These are phyloP conservation scores for Pythium chondricola DNA, from an alignment of 352 stramenopile species.

Conservation along the genomic window DNA sequence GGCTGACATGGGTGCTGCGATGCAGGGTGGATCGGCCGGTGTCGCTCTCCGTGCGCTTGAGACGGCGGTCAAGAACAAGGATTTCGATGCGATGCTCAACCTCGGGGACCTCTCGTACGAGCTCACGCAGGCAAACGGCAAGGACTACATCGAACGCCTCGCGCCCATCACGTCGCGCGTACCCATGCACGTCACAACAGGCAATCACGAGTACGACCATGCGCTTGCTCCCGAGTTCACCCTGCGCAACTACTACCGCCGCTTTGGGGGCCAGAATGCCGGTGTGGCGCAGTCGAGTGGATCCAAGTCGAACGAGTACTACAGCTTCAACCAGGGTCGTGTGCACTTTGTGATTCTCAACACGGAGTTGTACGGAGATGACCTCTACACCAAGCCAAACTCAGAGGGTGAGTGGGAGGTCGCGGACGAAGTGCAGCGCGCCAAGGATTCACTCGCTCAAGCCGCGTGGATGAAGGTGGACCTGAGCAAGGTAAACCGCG, in stretches of 20 bases:
- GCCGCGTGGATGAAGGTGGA: slow-evolving; percentile 64
- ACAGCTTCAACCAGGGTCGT: slow-evolving; percentile 56
- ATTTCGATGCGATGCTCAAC: slow-evolving; percentile 61
- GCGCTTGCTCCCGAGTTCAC: slow-evolving; percentile 37
- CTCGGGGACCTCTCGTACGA: slow-evolving; percentile 73
- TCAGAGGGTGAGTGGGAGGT: slow-evolving; percentile 55
- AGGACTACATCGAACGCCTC: slow-evolving; percentile 73
- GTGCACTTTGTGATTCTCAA: slow-evolving; percentile 79
- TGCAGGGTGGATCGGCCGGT: slow-evolving; percentile 47
- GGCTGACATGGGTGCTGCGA: slow-evolving; percentile 53
- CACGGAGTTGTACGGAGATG: slow-evolving; percentile 72
- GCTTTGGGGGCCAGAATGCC: slow-evolving; percentile 45
- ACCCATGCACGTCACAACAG: slow-evolving; percentile 68
- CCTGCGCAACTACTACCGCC: slow-evolving; percentile 68
- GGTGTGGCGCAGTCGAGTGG: slow-evolving; percentile 51
- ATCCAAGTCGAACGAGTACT: slow-evolving; percentile 69
- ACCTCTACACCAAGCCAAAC: slow-evolving; percentile 43
- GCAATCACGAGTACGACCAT: slow-evolving; percentile 78
- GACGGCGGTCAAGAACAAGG: slow-evolving; percentile 23
- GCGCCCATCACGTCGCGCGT: slow-evolving; percentile 47
- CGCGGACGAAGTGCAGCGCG: slow-evolving; percentile 35
- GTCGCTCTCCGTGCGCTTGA: slow-evolving; percentile 63
- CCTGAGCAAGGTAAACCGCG: slow-evolving; percentile 54
- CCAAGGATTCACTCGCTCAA: slow-evolving; percentile 24
- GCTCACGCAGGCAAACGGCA: slow-evolving; percentile 51